Evolutionary conservation across 805 yeast genomes (phyloP), one percentile per base, ranked within the genome.

Genomic region (Candida ortonii): DNA sequence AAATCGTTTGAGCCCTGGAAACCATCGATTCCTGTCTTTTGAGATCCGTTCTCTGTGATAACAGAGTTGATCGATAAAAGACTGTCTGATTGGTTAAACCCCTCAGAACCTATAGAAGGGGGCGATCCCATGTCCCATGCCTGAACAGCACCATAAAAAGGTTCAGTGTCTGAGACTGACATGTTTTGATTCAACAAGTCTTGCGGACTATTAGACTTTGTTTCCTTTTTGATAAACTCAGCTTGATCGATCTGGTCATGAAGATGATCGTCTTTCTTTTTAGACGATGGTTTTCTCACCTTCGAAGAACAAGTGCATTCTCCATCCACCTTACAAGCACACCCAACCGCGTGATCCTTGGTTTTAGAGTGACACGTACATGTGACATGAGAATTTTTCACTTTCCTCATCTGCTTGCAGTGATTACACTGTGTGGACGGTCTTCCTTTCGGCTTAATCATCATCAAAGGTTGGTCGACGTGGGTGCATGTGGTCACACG

Each of bases 381-480:
- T 14, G 71, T 59, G 6, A 74, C 74, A 54, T 84, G 93, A 2
- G 77, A 65, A 49, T 80, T 78, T 47, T 80, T 81, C 41, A 68
- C 53, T 52, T 78, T 80, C 22, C 95, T 65, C 46, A 80, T 73
- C 38, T 81, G 86, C 43, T 87, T 78, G 56, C 96, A 90, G 55
- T 84, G 94, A 23, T 72, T 68, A 53, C 97, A 90, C 53, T 88
- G 96, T 2, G 95, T 80, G 0, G 96, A 79, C 1, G 98, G 98
- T 37, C 98, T 70, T 3, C 98, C 98, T 56, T 93, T 93, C 12
- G 95, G 96, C 55, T 93, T 93, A 58, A 93, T 90, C 84, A 83
- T 83, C 56, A 84, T 81, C 47, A 93, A 65, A 4, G 95, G 94
- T 53, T 85, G 86, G 47, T 93, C 96, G 0, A 89, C 78, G 58